Evolutionary conservation across 768 basidiomycete species (phyloP).

Genomic region (Calocybe indica): DNA sequence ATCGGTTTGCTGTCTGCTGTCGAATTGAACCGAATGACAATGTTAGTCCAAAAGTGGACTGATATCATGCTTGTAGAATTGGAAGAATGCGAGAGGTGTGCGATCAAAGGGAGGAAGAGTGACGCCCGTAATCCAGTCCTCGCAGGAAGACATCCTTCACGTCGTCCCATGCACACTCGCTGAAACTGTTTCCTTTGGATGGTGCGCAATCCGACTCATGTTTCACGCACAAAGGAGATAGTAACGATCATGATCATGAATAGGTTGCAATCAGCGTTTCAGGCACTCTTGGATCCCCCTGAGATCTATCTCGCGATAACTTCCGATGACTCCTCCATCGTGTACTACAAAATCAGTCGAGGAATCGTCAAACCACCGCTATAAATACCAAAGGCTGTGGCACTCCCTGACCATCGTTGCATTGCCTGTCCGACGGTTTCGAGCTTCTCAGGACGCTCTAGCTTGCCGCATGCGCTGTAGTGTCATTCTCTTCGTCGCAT

Average conservation of each 20-base stretch:
- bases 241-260: background rate
- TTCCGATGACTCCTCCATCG: conserved; percentile 74
- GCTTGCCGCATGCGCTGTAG: no score
- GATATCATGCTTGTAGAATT: conserved; percentile 62
- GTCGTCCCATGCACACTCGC: conserved; percentile 66
- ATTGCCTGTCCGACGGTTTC: background rate
- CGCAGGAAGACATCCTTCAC: conserved; percentile 36
- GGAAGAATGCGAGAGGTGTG: conserved; percentile 43
- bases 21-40: background rate
- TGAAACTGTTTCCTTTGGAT: conserved; percentile 58
- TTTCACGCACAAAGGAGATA: background rate
- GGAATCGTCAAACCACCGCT: conserved; percentile 73
- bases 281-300: conserved; percentile 35
- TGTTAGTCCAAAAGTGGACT: conserved; percentile 66
- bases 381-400: conserved; percentile 17
- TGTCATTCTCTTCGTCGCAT: no score
- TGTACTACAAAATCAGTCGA: conserved; percentile 76
- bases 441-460: background rate
- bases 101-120: conserved; percentile 50
- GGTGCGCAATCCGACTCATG: conserved; percentile 28
- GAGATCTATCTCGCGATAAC: conserved; percentile 67
- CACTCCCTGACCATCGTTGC: background rate
- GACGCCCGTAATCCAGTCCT: conserved; percentile 1
- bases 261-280: conserved; percentile 58
- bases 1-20: conserved; percentile 1